phyloP scores from a whole-genome alignment of 73 alveolate species.

The Effrenium voratum region DNA sequence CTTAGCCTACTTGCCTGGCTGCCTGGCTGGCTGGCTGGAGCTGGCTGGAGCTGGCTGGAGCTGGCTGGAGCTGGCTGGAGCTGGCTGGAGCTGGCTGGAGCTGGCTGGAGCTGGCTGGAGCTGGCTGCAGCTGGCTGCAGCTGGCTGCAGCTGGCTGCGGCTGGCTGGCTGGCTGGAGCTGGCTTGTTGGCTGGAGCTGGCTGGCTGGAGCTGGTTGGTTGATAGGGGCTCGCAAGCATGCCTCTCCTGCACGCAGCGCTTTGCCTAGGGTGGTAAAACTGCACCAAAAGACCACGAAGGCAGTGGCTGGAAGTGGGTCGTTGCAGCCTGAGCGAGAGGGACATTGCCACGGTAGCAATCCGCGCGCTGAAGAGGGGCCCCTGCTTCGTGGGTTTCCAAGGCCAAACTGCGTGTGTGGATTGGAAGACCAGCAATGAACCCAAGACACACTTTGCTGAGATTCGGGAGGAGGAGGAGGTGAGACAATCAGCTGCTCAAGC shows the following conservation, averaged over 20 bases:
- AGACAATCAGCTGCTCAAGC: slow-evolving; percentile 83
- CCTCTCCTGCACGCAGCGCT: neutral
- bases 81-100: too few relatives aligned
- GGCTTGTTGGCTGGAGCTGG: neutral
- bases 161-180: neutral
- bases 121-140: too few relatives aligned
- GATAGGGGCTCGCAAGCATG: neutral
- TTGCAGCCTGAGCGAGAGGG: neutral
- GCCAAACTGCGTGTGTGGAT: neutral
- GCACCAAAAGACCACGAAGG: slow-evolving; percentile 85
- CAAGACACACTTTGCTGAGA: too few relatives aligned
- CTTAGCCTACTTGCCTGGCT: too few relatives aligned
- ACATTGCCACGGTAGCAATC: too few relatives aligned
- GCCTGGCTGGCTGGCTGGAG: too few relatives aligned
- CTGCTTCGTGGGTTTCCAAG: too few relatives aligned
- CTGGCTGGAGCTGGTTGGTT: neutral
- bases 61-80: too few relatives aligned
- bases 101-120: too few relatives aligned
- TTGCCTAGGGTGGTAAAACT: slow-evolving; percentile 68
- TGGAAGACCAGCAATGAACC: neutral
- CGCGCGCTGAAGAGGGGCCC: neutral
- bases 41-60: too few relatives aligned
- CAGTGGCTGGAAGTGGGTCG: slow-evolving; percentile 93
- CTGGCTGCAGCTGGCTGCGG: too few relatives aligned
- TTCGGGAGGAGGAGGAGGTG: slow-evolving; percentile 89